Base-by-base conservation (phyloP, 177 flowering plant genomes). In the Tripterygium wilfordii region DNA sequence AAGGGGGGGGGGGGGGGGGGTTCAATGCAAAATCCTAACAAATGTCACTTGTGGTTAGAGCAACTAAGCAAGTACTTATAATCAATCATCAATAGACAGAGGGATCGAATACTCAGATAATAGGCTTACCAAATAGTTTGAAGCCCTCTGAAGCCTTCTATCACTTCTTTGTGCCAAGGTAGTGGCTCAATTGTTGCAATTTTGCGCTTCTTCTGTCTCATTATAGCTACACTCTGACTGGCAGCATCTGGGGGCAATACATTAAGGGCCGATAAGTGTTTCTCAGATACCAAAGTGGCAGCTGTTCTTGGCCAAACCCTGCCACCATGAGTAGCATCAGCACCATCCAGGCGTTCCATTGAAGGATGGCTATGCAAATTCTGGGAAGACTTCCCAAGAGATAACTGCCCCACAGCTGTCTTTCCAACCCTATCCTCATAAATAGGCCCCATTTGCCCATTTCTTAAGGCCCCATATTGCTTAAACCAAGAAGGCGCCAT, bases 401-500 rank as follows among this genome's bases (percentile, higher is more conserved):
- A 31, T 18, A 36, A 40, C 15, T 57, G 60, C 17, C 45, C 56
- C 37, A 66, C 77, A 15, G 19, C 28, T 21, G 60, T 27, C 36
- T 49, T 71, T 12, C 63, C 45, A 41, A 22, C 41, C 53, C 39
- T 49, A 9, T 56, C 48, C 53, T 71, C 67, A 58, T 62, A 28
- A 22, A 54, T 27, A n/a, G 61, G 69, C 29, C 62, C 53, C 32
- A 65, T 69, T 49, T 78, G 82, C 51, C 83, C 86, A 57, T 71
- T 80, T 64, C 69, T 84, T 31, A 76, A 68, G 21, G 67, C 67
- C 47, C 88, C 94, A 68, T 70, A 76, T 43, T 72, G 88, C 43
- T 70, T 80, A 80, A 85, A 83, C 88, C 94, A 87, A 25, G 85
- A 69, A 26, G 90, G 88, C 18, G 90, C 91, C 90, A 84, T 87